A percentile compares a stretch with the other conserved stretches of the same genome.
Conservation (phyloP, 768 basidiomycete genomes). For the Rhizopogon vesiculosus region DNA sequence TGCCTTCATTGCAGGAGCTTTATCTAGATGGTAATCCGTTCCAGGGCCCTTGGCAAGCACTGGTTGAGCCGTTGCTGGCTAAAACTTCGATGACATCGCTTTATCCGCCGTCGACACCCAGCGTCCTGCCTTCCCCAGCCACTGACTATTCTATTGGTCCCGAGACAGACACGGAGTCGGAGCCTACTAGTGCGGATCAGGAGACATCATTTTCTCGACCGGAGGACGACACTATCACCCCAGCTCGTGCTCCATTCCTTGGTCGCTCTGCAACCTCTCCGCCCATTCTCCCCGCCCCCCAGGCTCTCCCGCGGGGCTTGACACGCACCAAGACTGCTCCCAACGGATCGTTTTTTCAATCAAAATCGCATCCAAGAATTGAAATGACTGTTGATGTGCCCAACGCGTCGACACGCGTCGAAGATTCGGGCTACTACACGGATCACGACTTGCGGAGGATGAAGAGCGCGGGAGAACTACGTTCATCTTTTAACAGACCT, state of each 20-base stretch:
- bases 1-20: conserved; percentile 80
- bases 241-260: conserved; percentile 51
- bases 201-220: conserved; percentile 26
- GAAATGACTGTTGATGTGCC: conserved; percentile 20
- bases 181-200: conserved; percentile 38
- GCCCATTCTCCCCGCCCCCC: conserved; percentile 22
- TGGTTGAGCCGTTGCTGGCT: conserved; percentile 80
- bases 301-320: conserved; percentile 38
- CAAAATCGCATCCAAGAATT: conserved; percentile 37
- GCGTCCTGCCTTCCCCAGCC: conserved; percentile 47
- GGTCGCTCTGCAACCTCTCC: conserved; percentile 51
- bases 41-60: conserved; percentile 86
- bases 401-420: conserved; percentile 18
- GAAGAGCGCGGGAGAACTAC: conserved; percentile 84
- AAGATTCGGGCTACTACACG: conserved; percentile 38
- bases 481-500: conserved; percentile 30
- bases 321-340: conserved; percentile 74
- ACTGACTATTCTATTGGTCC: conserved; percentile 40
- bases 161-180: conserved; percentile 52
- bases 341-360: conserved; percentile 46
- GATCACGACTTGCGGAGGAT: conserved; percentile 72
- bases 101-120: conserved; percentile 65
- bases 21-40: conserved; percentile 97
- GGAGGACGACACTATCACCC: conserved; percentile 75
- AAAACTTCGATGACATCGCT: conserved; percentile 54